phyloP scores from a whole-genome alignment of 345 rosid genomes.

The Ceriops zippeliana region DNA sequence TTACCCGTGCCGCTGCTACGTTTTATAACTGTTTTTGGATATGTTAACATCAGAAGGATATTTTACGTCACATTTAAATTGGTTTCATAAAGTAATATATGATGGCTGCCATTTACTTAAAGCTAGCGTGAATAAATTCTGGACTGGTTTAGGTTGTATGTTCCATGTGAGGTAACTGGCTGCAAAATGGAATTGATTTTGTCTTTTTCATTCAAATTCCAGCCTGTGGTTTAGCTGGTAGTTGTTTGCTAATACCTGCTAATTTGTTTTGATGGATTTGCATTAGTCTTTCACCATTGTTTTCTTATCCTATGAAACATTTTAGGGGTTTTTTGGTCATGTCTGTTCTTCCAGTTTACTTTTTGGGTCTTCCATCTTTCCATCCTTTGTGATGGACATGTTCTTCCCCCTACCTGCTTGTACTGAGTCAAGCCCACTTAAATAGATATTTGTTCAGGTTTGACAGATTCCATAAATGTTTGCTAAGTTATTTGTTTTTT shows the following conservation, averaged over 20 bases:
- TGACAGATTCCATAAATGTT: no score
- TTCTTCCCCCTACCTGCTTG: no score
- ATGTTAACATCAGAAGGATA: neutral
- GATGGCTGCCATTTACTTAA: conserved; percentile 11
- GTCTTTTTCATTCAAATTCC: conserved; percentile 14
- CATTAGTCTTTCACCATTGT: neutral
- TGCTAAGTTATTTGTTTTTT: no score
- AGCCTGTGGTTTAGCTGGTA: conserved; percentile 25
- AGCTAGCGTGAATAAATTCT: neutral
- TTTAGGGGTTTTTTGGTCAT: conserved; percentile 5
- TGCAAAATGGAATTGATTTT: conserved; percentile 5
- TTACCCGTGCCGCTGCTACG: neutral
- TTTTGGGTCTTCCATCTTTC: conserved; percentile 3
- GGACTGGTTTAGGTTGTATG: conserved; percentile 7
- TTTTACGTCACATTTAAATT: neutral
- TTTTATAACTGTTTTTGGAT: neutral
- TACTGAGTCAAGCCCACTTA: no score
- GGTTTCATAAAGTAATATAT: neutral
- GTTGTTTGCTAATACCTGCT: conserved; percentile 17
- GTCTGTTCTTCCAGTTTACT: conserved; percentile 1
- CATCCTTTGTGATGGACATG: no score
- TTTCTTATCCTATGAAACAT: neutral
- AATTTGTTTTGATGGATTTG: conserved; percentile 18
- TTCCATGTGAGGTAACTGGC: neutral
- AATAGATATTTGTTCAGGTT: no score